These are phyloP conservation scores for Nissolia schottii DNA, from an alignment of 306 rosid genomes.

Conservation along the genomic window DNA sequence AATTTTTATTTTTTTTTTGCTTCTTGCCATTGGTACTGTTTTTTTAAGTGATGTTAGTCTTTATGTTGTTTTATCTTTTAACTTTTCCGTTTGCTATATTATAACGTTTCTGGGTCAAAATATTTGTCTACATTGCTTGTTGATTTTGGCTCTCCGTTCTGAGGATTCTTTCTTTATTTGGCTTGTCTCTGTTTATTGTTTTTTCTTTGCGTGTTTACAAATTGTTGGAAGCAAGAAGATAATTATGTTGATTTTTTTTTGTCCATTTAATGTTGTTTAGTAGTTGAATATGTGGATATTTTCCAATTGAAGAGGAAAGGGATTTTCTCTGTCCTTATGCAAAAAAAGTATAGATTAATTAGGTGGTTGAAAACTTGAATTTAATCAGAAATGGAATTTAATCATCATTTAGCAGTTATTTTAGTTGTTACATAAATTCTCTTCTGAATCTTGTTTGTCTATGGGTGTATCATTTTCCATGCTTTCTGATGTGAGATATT, in stretches of 20 bases:
- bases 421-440: neutral
- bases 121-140: neutral
- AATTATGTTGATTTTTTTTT: neutral
- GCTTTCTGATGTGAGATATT: neutral
- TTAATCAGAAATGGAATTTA: neutral
- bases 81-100: neutral
- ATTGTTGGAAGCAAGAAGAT: neutral
- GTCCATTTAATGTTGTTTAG: neutral
- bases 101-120: neutral
- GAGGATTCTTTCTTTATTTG: neutral
- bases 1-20: neutral
- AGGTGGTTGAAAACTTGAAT: neutral
- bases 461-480: neutral
- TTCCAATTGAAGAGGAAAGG: neutral
- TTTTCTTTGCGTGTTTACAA: neutral
- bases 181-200: neutral
- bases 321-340: neutral
- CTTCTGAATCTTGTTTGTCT: slow-evolving; percentile 19
- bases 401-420: neutral
- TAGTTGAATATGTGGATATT: neutral
- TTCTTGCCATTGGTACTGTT: neutral
- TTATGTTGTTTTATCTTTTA: neutral
- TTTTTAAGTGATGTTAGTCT: neutral
- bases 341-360: neutral
- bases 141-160: neutral